Evolutionary conservation across 176 grass and related monocot genomes (phyloP).

Genomic region (Pontederia crassipes): DNA sequence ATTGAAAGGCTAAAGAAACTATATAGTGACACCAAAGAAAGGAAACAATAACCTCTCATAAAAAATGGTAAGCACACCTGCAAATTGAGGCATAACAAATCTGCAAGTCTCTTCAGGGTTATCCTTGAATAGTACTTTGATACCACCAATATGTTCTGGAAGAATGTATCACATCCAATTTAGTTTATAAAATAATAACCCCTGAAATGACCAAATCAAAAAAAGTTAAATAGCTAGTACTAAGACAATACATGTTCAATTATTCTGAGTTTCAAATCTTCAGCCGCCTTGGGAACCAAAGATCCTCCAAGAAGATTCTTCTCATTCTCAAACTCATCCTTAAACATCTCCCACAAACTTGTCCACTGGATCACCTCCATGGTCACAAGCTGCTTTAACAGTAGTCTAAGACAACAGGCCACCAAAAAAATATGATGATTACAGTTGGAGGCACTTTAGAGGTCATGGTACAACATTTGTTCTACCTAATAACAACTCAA

Average conservation of each 20-base stretch:
- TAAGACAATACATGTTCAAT: slow-evolving; percentile 67
- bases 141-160: slow-evolving; percentile 94
- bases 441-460: too few relatives aligned
- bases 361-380: slow-evolving; percentile 99
- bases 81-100: slow-evolving; percentile 72
- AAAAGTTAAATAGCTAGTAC: neutral
- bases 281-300: slow-evolving; percentile 58
- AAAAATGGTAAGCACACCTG: slow-evolving; percentile 29
- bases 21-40: neutral
- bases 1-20: neutral
- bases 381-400: slow-evolving; percentile 83
- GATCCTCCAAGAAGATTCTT: slow-evolving; percentile 73
- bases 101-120: slow-evolving; percentile 65
- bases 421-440: neutral
- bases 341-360: slow-evolving; percentile 60
- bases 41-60: neutral
- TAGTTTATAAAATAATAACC: too few relatives aligned
- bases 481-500: neutral
- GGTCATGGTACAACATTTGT: too few relatives aligned
- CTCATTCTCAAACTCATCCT: slow-evolving; percentile 69
- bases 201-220: neutral
- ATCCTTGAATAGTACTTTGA: slow-evolving; percentile 97
- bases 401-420: slow-evolving; percentile 24
- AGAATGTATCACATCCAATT: neutral
- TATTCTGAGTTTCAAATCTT: slow-evolving; percentile 80